A percentile compares a stretch with the other conserved stretches of the same genome.
Conservation (phyloP, 2,329 filamentous ascomycete species). For the Microcera coccophila region DNA sequence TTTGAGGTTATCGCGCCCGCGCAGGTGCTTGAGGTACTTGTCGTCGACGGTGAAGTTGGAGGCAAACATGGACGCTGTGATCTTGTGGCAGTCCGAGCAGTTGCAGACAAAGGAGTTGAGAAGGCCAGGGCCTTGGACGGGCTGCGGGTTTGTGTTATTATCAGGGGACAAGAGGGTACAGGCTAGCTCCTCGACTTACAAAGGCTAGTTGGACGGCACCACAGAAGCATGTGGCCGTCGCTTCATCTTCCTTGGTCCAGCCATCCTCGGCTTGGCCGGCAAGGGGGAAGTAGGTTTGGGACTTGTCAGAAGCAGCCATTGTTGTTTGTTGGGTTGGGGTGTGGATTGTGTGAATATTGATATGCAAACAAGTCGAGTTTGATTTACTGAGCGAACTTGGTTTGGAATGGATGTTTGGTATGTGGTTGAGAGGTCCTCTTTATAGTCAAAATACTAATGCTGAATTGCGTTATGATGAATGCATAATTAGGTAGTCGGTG, state of each 20-base stretch:
- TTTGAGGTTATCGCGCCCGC: slow-evolving; percentile 49
- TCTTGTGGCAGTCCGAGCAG: slow-evolving; percentile 59
- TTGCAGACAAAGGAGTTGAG: slow-evolving; percentile 54
- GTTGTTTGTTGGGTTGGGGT: neutral
- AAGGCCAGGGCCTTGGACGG: slow-evolving; percentile 43
- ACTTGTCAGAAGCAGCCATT: neutral
- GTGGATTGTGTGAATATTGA: neutral
- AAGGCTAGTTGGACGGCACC: slow-evolving; percentile 53
- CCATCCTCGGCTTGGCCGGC: slow-evolving; percentile 38
- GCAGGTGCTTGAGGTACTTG: slow-evolving; percentile 43
- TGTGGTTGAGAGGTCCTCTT: no score
- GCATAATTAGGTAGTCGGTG: no score
- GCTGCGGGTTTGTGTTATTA: slow-evolving; percentile 28
- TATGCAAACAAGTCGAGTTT: neutral
- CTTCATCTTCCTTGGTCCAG: slow-evolving; percentile 43
- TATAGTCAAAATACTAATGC: no score
- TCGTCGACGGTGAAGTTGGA: slow-evolving; percentile 53
- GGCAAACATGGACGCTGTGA: slow-evolving; percentile 60
- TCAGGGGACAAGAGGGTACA: neutral
- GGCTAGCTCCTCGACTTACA: slow-evolving; percentile 38
- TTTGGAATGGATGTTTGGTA: no score
- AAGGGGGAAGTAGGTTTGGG: slow-evolving; percentile 29
- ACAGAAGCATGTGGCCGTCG: slow-evolving; percentile 58
- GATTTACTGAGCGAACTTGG: no score
- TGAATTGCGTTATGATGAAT: no score